A percentile compares a stretch with the other conserved stretches of the same genome.
Conservation (phyloP, 345 rosid species). For the Salix udensis region DNA sequence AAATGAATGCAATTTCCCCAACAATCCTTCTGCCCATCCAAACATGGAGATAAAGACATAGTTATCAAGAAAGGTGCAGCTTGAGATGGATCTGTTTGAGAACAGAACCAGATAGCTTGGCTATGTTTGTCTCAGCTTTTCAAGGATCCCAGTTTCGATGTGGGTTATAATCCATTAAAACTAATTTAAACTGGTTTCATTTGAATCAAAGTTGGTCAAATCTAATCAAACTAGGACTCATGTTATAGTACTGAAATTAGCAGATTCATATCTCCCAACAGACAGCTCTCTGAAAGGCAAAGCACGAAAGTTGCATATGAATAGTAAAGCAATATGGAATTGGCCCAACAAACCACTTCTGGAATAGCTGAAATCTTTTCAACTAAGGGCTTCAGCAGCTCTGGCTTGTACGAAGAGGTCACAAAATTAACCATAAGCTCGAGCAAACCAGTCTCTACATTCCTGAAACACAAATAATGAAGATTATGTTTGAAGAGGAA, state of each 20-base stretch:
- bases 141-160: background rate
- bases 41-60: too few relatives aligned
- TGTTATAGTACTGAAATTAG: background rate
- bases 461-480: slow-evolving; percentile 44
- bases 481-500: slow-evolving; percentile 5
- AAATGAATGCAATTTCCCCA: too few relatives aligned
- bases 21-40: too few relatives aligned
- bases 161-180: background rate
- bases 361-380: slow-evolving; percentile 68
- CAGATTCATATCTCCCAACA: background rate
- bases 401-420: slow-evolving; percentile 78
- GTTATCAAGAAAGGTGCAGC: background rate
- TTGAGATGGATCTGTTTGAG: background rate
- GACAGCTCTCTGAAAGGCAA: too few relatives aligned
- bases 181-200: background rate
- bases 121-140: background rate
- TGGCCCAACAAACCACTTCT: slow-evolving; percentile 67
- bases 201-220: background rate
- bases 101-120: background rate
- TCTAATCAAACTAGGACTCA: background rate
- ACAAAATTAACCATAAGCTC: slow-evolving; percentile 95
- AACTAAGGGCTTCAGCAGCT: slow-evolving; percentile 75
- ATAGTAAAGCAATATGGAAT: background rate
- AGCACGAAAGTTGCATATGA: background rate
- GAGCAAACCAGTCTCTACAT: slow-evolving; percentile 51